These are phyloP conservation scores for Pseudogymnoascus sp. DNA, from an alignment of 2,329 filamentous ascomycete genomes.

Conservation along the genomic window DNA sequence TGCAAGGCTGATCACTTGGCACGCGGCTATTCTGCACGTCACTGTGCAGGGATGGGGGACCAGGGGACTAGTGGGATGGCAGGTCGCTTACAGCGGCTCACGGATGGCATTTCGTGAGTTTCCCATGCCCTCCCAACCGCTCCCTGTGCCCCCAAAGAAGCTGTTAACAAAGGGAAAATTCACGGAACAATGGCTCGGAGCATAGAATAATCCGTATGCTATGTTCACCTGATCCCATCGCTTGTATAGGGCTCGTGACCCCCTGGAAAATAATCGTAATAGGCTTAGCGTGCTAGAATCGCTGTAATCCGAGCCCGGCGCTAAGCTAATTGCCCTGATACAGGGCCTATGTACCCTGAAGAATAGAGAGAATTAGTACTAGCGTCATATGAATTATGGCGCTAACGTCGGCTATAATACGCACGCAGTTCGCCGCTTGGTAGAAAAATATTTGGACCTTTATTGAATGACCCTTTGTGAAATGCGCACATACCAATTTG, in stretches of 20 bases:
- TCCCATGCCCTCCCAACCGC: not conserved
- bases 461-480: not conserved
- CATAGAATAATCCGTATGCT: not conserved
- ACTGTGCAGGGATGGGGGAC: not conserved
- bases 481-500: not conserved
- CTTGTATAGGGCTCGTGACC: not conserved
- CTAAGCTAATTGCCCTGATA: not conserved
- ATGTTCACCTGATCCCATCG: not conserved
- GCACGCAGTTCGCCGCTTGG: not conserved
- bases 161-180: not conserved
- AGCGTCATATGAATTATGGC: not conserved
- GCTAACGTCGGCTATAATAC: not conserved
- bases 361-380: not conserved
- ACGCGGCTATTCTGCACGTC: not conserved
- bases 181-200: not conserved
- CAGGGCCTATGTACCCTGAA: not conserved
- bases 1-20: conserved; percentile 2
- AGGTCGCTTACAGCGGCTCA: not conserved
- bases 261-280: not conserved
- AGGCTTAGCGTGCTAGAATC: not conserved
- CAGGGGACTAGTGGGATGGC: not conserved
- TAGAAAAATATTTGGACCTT: not conserved
- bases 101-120: not conserved
- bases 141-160: not conserved
- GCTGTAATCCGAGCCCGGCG: not conserved